Evolutionary conservation across 306 rosid species (phyloP).

Genomic region (Casuarina cunninghamiana): DNA sequence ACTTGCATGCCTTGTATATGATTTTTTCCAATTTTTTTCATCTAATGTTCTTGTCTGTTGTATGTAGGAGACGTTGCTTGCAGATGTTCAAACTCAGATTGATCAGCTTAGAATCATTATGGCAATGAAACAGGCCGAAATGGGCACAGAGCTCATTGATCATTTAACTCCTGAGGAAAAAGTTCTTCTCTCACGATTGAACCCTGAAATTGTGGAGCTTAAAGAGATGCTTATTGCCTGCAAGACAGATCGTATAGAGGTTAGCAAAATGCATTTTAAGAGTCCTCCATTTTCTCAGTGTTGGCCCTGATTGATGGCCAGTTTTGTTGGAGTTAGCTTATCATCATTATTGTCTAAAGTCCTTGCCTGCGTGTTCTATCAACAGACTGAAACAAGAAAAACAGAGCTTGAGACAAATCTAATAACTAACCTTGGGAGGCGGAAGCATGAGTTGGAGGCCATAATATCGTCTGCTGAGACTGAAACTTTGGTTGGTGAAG

Average conservation of each 20-base stretch:
- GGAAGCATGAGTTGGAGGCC: slow-evolving; percentile 91
- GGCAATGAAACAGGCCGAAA: slow-evolving; percentile 78
- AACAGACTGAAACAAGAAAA: slow-evolving; percentile 84
- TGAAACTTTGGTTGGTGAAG: slow-evolving; percentile 57
- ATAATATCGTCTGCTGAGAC: slow-evolving; percentile 67
- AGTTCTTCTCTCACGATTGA: slow-evolving; percentile 71
- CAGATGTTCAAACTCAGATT: slow-evolving; percentile 78
- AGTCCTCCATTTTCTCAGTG: too few relatives aligned
- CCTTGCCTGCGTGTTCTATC: slow-evolving; percentile 25
- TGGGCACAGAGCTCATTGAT: slow-evolving; percentile 96
- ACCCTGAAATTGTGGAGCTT: slow-evolving; percentile 82
- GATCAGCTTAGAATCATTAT: slow-evolving; percentile 84
- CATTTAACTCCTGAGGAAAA: slow-evolving; percentile 90
- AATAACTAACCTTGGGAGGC: slow-evolving; percentile 90
- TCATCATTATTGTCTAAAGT: slow-evolving; percentile 4
- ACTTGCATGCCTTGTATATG: background rate
- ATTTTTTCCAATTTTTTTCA: slow-evolving; percentile 11
- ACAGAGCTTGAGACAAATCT: slow-evolving; percentile 96
- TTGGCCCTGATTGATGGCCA: background rate
- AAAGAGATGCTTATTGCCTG: slow-evolving; percentile 82
- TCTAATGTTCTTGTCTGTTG: slow-evolving; percentile 32
- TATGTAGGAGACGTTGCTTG: slow-evolving; percentile 84
- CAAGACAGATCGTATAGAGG: slow-evolving; percentile 95
- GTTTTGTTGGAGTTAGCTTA: background rate
- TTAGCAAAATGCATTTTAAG: slow-evolving; percentile 35